These are phyloP conservation scores for Aschersonia sp. DNA, from an alignment of 2,329 filamentous ascomycete genomes.

Conservation along the genomic window DNA sequence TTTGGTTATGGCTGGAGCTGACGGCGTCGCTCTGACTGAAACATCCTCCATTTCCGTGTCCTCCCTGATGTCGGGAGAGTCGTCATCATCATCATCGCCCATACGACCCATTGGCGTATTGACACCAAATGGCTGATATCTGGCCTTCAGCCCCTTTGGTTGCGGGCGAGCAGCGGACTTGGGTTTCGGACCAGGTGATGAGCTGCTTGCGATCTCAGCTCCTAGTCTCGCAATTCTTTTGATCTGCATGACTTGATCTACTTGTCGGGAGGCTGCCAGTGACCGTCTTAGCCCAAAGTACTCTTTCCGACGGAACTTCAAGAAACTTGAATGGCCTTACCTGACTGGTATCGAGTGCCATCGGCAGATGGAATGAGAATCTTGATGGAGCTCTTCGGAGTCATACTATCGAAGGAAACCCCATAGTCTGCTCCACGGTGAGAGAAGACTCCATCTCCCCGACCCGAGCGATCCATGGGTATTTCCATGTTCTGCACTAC, in stretches of 20 bases:
- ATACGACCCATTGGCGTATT: slow-evolving; percentile 19
- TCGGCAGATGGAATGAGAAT: slow-evolving; percentile 45
- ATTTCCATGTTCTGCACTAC: slow-evolving; percentile 52
- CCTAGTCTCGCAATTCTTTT: slow-evolving; percentile 46
- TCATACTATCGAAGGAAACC: slow-evolving; percentile 36
- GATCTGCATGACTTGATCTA: slow-evolving; percentile 50
- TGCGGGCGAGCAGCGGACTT: slow-evolving; percentile 45
- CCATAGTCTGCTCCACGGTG: slow-evolving; percentile 52
- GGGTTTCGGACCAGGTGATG: slow-evolving; percentile 26
- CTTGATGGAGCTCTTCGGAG: slow-evolving; percentile 36
- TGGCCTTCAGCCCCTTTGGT: slow-evolving; percentile 51
- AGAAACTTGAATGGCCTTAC: slow-evolving; percentile 22
- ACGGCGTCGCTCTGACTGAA: slow-evolving; percentile 9
- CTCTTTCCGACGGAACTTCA: too few species aligned
- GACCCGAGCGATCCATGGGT: slow-evolving; percentile 36
- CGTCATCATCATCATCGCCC: slow-evolving; percentile 17
- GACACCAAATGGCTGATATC: slow-evolving; percentile 53
- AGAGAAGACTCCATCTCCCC: slow-evolving; percentile 39
- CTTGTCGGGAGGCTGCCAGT: slow-evolving; percentile 17
- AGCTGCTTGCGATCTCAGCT: slow-evolving; percentile 12
- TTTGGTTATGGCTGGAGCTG: neutral
- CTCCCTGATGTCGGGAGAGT: slow-evolving; percentile 24
- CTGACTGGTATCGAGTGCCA: slow-evolving; percentile 36
- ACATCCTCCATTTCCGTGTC: slow-evolving; percentile 30
- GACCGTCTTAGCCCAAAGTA: neutral